Conservation (phyloP, 1,284 basidiomycete species). For the Cerioporus squamosus region DNA sequence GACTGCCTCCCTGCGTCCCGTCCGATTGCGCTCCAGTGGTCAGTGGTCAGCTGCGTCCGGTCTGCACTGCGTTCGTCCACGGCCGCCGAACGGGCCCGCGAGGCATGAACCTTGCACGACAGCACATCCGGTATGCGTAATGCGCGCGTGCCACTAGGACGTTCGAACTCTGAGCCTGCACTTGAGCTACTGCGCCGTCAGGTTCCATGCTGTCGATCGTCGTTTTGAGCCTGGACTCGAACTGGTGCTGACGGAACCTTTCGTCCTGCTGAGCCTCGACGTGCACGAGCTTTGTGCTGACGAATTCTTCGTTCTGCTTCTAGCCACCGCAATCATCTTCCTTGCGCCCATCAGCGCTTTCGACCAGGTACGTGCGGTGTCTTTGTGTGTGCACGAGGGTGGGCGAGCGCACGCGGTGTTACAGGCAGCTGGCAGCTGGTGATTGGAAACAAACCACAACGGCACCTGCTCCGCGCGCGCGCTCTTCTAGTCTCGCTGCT, state of each 20-base stretch:
- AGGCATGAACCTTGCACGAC: not conserved
- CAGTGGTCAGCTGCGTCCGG: not conserved
- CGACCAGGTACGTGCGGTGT: slow-evolving; percentile 62
- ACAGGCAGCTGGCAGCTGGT: not conserved
- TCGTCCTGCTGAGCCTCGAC: not conserved
- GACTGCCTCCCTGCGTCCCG: too few relatives aligned
- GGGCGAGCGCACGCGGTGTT: not conserved
- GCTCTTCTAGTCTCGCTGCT: not conserved
- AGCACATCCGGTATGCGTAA: not conserved
- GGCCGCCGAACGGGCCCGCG: not conserved
- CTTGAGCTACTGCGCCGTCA: too few relatives aligned
- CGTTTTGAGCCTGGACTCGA: too few relatives aligned
- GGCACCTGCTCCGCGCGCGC: not conserved
- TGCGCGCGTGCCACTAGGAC: not conserved
- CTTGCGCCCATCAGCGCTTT: slow-evolving; percentile 82
- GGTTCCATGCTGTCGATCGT: too few relatives aligned
- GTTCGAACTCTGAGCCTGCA: not conserved
- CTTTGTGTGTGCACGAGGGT: not conserved
- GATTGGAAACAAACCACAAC: not conserved
- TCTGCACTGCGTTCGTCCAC: not conserved
- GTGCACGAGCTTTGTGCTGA: not conserved
- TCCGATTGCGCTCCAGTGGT: too few relatives aligned
- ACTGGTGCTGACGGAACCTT: too few relatives aligned
- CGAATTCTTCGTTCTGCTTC: not conserved
- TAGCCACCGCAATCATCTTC: slow-evolving; percentile 77